Percentiles rank a stretch among this genome's conserved stretches.
Evolutionary conservation across 345 rosid species (phyloP).

Genomic region (Gossypium thurberi): DNA sequence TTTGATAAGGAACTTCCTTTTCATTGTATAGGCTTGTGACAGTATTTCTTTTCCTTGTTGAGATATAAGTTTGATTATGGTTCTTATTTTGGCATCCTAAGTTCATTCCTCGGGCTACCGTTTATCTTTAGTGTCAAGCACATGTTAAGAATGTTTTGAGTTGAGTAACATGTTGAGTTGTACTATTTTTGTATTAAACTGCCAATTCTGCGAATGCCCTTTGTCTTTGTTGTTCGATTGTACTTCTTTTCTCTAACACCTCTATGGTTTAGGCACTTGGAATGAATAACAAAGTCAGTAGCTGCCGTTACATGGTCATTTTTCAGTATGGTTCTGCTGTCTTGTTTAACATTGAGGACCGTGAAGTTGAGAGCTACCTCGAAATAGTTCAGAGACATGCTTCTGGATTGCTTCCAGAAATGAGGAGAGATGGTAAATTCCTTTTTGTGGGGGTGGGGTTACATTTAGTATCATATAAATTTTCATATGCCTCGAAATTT

Average conservation of each 20-base stretch:
- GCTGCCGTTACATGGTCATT: conserved; percentile 64
- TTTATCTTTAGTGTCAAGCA: background rate
- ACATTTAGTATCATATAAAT: background rate
- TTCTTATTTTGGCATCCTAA: no score
- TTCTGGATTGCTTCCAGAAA: conserved; percentile 73
- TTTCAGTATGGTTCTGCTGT: conserved; percentile 92
- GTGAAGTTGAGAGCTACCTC: conserved; percentile 56
- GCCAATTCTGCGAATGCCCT: background rate
- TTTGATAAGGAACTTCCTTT: no score
- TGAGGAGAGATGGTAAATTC: conserved; percentile 67
- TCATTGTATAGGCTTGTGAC: no score
- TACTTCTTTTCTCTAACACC: background rate
- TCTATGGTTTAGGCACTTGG: conserved; percentile 38
- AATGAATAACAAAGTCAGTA: conserved; percentile 32
- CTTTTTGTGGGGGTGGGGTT: background rate
- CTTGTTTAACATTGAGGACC: conserved; percentile 72
- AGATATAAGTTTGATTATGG: no score
- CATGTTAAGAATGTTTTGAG: background rate
- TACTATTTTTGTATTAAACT: background rate
- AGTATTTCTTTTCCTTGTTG: no score
- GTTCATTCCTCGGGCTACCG: no score
- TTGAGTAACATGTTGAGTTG: background rate
- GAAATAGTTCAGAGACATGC: conserved; percentile 62
- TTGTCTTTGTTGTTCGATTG: background rate
- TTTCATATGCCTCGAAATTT: background rate